These are phyloP conservation scores for Microbotryum scabiosae DNA, from an alignment of 1,284 basidiomycete species.

Conservation along the genomic window DNA sequence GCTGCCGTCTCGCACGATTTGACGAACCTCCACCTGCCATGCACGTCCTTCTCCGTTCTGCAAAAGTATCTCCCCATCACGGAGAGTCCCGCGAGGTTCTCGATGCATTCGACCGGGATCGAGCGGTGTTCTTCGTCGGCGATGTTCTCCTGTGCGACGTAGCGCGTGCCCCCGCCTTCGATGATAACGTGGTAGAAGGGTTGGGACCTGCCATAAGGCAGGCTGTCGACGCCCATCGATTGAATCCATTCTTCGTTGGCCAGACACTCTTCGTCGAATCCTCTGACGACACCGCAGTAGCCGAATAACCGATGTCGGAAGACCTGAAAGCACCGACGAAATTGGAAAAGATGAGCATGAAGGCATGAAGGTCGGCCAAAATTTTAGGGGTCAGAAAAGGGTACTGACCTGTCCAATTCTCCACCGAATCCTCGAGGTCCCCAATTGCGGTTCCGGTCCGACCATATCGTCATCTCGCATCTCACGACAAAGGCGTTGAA, in stretches of 20 bases:
- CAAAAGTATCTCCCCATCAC: constrained; percentile 22
- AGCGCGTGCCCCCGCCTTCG: constrained; percentile 11
- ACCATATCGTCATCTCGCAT: constrained; percentile 15
- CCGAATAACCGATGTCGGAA: constrained; percentile 20
- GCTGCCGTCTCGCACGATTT: constrained; percentile 11
- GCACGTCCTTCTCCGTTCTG: background rate
- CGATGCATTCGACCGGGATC: background rate
- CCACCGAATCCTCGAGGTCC: constrained; percentile 4
- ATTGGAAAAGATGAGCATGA: too few species aligned
- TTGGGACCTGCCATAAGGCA: constrained; percentile 16
- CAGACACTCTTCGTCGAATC: constrained; percentile 24
- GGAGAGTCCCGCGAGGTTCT: background rate
- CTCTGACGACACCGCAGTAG: constrained; percentile 15
- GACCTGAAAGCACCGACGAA: background rate
- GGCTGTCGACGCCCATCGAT: constrained; percentile 19
- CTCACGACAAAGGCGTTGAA: constrained; percentile 2
- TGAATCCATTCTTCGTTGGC: constrained; percentile 22
- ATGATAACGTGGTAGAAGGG: constrained; percentile 28
- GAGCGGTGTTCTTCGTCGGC: background rate
- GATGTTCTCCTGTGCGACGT: constrained; percentile 28
- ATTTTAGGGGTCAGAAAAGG: too few species aligned
- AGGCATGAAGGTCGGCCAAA: too few species aligned
- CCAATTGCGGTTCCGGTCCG: constrained; percentile 1
- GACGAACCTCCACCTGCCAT: constrained; percentile 15
- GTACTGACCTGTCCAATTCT: constrained; percentile 6